Base-by-base conservation (phyloP, 2,329 filamentous ascomycete genomes). In the Dothideomycetes sp. region DNA sequence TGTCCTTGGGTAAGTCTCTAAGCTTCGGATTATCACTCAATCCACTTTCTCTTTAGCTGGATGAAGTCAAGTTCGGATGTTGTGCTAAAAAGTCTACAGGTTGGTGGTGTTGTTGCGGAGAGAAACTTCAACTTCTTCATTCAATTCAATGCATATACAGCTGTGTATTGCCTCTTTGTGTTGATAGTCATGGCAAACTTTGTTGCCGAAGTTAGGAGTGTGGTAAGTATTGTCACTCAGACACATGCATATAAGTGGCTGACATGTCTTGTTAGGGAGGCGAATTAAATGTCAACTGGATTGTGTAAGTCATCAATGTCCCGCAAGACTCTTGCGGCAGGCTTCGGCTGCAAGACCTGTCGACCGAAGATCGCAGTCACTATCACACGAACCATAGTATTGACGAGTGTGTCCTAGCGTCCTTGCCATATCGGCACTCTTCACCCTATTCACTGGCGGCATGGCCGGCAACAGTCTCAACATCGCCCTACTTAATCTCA, bases 91-190 rank as follows among this genome's bases (percentile, higher is more conserved):
- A n/a, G n/a, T n/a, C n/a, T n/a, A n/a, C 33, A 29, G 34, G 88
- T 94, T n/a, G 89, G 89, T 4, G 91, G 89, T 16, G 84, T 94
- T 49, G 80, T 98, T 8, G 82, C 79, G 0, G 88, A 95, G 58
- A 87, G 78, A 1, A 69, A 81, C 2, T 88, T 89, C 66, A 95
- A 95, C 53, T 95, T 85, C 62, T 96, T 98, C 55, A 67, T 87
- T 9, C 91, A 95, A 50, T 94, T 95, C 55, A 78, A 79, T 12
- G 71, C 76, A 30, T 94, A 91, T 58, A 78, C 78, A 1, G 64
- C 76, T 4, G 52, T 85, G 4, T 84, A 80, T 51, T 86, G 80
- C 49, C 60, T 68, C 3, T 73, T 84, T 44, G 62, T 74, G 8
- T 62, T 93, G 35, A 72, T 78, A 16, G 69, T 80, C 1, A 66